These are phyloP conservation scores for Dicorynia guianensis DNA, from an alignment of 306 rosid species.

Conservation along the genomic window DNA sequence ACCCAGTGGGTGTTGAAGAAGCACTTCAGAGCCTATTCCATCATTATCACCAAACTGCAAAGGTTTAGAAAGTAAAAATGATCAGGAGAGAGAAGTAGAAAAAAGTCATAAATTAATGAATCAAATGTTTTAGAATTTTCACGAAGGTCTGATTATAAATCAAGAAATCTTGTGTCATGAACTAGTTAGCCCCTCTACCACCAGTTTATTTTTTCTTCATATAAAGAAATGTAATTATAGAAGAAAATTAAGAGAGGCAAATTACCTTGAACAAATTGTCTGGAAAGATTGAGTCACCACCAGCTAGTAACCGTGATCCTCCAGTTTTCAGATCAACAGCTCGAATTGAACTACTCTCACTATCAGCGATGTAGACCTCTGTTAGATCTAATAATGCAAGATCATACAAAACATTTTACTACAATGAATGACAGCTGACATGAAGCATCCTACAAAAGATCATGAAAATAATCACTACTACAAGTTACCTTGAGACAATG, in stretches of 20 bases:
- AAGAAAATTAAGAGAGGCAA: slow-evolving; percentile 2
- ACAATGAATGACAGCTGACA: slow-evolving; percentile 17
- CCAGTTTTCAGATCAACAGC: slow-evolving; percentile 79
- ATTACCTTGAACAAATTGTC: slow-evolving; percentile 89
- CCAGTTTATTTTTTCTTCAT: slow-evolving; percentile 6
- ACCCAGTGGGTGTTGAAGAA: slow-evolving; percentile 95
- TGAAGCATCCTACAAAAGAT: slow-evolving; percentile 30
- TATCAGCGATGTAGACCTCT: slow-evolving; percentile 85
- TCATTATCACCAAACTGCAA: slow-evolving; percentile 95
- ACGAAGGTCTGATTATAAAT: not conserved
- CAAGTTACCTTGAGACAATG: slow-evolving; percentile 83
- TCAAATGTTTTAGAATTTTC: slow-evolving; percentile 6
- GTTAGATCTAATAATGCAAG: slow-evolving; percentile 55
- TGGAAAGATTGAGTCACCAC: slow-evolving; percentile 83
- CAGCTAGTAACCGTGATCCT: slow-evolving; percentile 87
- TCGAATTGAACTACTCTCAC: slow-evolving; percentile 98
- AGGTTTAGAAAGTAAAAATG: slow-evolving; percentile 39
- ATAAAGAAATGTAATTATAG: slow-evolving; percentile 14
- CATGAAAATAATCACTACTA: slow-evolving; percentile 29
- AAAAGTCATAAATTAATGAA: slow-evolving; percentile 12
- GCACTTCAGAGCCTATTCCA: slow-evolving; percentile 87
- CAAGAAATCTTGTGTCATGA: slow-evolving; percentile 13
- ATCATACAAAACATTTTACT: slow-evolving; percentile 33
- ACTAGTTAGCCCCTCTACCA: slow-evolving; percentile 11
- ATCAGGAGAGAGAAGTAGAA: slow-evolving; percentile 29